These are phyloP conservation scores for Filosporella fistucella DNA, from an alignment of 495 filamentous ascomycete species.

Conservation along the genomic window DNA sequence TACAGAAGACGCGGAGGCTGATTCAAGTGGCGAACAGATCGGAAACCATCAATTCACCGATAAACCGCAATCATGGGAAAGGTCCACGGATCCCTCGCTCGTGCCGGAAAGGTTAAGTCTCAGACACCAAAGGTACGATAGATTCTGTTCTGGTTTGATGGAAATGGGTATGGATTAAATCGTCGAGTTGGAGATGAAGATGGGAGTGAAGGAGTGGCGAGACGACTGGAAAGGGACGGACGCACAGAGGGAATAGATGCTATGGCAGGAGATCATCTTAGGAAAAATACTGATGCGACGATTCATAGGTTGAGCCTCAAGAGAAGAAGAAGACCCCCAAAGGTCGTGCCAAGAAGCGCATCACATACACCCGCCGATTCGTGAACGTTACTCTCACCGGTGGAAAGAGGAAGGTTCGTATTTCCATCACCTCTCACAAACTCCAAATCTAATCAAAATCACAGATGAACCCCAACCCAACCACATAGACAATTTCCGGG, in stretches of 20 bases:
- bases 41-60: constrained; percentile 7
- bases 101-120: constrained; percentile 95
- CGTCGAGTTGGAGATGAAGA: neutral
- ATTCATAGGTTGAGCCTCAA: constrained; percentile 71
- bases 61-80: constrained; percentile 73
- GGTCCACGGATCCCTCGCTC: constrained; percentile 89
- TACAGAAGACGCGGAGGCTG: too few relatives aligned
- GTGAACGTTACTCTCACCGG: constrained; percentile 99
- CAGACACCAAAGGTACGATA: constrained; percentile 79
- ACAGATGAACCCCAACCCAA: constrained; percentile 62
- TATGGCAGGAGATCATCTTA: neutral
- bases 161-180: constrained; percentile 8
- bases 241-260: neutral
- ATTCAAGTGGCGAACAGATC: too few relatives aligned
- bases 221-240: neutral
- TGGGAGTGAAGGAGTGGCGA: neutral
- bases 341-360: constrained; percentile 97
- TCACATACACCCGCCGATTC: constrained; percentile 96
- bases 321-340: constrained; percentile 95
- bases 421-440: neutral
- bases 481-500: constrained; percentile 31
- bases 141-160: too few relatives aligned
- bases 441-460: constrained; percentile 5
- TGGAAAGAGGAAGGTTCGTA: constrained; percentile 92
- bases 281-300: constrained; percentile 16